Evolutionary conservation across 306 rosid genomes (phyloP), one percentile per base, ranked within the genome.

Genomic region (Acacia crassicarpa): DNA sequence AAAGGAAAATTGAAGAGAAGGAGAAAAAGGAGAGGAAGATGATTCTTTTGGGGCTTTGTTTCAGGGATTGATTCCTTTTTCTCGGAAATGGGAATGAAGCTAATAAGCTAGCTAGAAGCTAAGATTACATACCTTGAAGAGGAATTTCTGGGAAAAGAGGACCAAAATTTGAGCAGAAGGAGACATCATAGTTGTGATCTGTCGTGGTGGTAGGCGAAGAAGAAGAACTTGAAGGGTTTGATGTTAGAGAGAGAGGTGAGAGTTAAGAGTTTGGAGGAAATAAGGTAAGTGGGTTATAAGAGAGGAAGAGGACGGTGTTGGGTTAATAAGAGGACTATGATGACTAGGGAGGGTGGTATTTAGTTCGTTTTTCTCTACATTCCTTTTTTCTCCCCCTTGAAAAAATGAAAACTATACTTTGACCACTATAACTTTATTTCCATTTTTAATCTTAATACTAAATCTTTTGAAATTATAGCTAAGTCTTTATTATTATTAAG

Each of bases 261-360:
- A 74, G 92, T 83, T 87, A 75, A 84, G 85, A 83, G 85, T 90
- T 89, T 86, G 89, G 95, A 80, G 78, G 81, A 81, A 86, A 85
- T 82, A 84, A 80, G 90, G 86, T 84, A 82, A 76, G 72, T 30
- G 73, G 20, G 65, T 44, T 80, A 14, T 78, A 71, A 9, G 74
- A 49, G 80, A 72, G 74, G 14, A 9, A 20, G n/a, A 40, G 73
- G 53, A 56, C 40, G 67, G 81, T 62, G 78, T 61, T 78, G 86
- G 94, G 86, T 76, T 88, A 80, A 83, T 63, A 84, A 72, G 81
- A 75, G 84, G 76, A 61, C 68, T 22, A 4, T 11, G 68, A 62
- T 27, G 20, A 27, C 15, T 16, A 23, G 43, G 43, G 75, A 46
- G 35, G 74, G 23, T 62, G 68, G 23, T 73, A 44, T 72, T 62